Evolutionary conservation across 1,139 yeast genomes (phyloP).

Genomic region (Protomyces lactucae-debilis): DNA sequence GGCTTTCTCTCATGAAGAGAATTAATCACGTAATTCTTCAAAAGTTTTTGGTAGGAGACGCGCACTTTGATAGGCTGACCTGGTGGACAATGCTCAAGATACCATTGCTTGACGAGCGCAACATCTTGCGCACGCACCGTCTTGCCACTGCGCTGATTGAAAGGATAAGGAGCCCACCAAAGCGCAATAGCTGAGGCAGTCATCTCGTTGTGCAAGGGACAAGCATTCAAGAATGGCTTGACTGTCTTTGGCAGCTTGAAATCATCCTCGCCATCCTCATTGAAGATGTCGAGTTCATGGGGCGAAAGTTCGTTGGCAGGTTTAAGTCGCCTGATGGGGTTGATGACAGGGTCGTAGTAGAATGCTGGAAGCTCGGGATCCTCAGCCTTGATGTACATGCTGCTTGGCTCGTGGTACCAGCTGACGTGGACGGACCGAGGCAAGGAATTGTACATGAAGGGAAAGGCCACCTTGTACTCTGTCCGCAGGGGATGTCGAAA

Average conservation of each 20-base stretch:
- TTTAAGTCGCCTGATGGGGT: constrained; percentile 49
- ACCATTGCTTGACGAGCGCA: constrained; percentile 78
- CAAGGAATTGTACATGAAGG: constrained; percentile 74
- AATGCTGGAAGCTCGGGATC: constrained; percentile 56
- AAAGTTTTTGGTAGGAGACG: constrained; percentile 78
- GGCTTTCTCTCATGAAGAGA: constrained; percentile 54
- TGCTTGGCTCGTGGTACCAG: constrained; percentile 60
- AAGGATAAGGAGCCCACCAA: constrained; percentile 81
- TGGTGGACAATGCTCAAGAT: constrained; percentile 60
- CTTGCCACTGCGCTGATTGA: constrained; percentile 64
- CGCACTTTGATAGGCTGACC: constrained; percentile 69
- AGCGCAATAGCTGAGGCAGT: constrained; percentile 59
- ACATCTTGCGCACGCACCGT: constrained; percentile 87
- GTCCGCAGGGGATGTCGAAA: constrained; percentile 71
- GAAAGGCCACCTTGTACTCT: constrained; percentile 81
- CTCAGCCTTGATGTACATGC: constrained; percentile 47
- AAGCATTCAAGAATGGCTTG: constrained; percentile 49
- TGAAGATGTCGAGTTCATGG: constrained; percentile 34
- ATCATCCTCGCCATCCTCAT: constrained; percentile 41
- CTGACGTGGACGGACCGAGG: constrained; percentile 60
- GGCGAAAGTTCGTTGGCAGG: constrained; percentile 34
- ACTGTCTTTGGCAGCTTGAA: constrained; percentile 44
- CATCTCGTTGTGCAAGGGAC: constrained; percentile 47
- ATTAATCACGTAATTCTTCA: constrained; percentile 69
- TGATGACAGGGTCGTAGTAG: constrained; percentile 50